A percentile compares a stretch with the other conserved stretches of the same genome.
Conservation (phyloP, 2,329 filamentous ascomycete genomes). For the Cercospora nicotianae region DNA sequence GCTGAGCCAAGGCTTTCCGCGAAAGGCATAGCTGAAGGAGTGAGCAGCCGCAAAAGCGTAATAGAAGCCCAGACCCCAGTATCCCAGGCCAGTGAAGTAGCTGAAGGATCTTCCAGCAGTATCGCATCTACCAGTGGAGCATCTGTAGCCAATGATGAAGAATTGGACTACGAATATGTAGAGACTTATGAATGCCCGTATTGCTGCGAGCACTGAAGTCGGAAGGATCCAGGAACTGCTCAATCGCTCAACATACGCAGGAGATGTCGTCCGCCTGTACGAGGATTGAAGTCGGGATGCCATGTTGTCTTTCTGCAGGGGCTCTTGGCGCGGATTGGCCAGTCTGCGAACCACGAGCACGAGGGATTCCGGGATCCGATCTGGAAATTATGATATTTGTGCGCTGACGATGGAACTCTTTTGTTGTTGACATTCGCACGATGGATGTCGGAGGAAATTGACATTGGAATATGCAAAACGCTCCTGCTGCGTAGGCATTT, state of each 20-base stretch:
- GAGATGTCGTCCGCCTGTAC: conserved; percentile 20
- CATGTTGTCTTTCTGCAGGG: not conserved
- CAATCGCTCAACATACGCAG: conserved; percentile 52
- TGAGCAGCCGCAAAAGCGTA: conserved; percentile 67
- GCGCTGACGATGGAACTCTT: not conserved
- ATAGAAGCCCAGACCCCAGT: conserved; percentile 82
- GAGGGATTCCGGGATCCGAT: not conserved
- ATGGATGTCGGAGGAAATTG: not conserved
- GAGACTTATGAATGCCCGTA: conserved; percentile 55
- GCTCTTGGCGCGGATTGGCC: not conserved
- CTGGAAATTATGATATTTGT: not conserved
- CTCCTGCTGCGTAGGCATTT: not conserved
- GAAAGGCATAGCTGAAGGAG: conserved; percentile 62
- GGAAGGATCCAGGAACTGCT: conserved; percentile 79
- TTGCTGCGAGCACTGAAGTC: conserved; percentile 60
- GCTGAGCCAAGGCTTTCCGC: conserved; percentile 40
- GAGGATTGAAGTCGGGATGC: conserved; percentile 3
- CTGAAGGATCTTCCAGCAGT: conserved; percentile 63
- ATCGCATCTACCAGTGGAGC: conserved; percentile 53
- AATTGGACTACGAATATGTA: conserved; percentile 72
- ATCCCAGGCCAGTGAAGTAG: conserved; percentile 80
- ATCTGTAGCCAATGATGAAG: conserved; percentile 67
- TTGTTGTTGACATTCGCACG: not conserved
- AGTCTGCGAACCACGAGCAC: not conserved
- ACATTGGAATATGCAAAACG: not conserved